These are phyloP conservation scores for Boletellus sp. DNA, from an alignment of 1,284 basidiomycete genomes.

Conservation along the genomic window DNA sequence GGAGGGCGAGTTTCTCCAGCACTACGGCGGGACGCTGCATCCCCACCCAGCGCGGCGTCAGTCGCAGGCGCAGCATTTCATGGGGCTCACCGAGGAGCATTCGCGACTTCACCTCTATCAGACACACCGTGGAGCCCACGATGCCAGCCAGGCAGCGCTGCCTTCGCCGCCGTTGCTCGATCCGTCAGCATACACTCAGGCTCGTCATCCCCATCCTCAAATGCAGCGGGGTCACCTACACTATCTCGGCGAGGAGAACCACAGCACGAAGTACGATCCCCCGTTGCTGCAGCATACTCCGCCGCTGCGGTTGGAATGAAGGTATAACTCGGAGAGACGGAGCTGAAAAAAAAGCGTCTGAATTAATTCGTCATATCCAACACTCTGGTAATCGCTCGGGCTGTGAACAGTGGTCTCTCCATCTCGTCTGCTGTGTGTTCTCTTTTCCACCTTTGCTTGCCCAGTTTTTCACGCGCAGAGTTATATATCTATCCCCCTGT, in stretches of 20 bases:
- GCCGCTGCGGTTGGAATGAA: conserved; percentile 35
- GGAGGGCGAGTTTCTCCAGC: conserved; percentile 35
- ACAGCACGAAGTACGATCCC: conserved; percentile 34
- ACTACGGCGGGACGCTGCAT: conserved; percentile 27
- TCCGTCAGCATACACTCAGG: conserved; percentile 27
- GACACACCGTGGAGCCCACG: conserved; percentile 35
- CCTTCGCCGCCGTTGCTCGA: conserved; percentile 34
- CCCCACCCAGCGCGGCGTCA: conserved; percentile 24
- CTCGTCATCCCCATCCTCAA: conserved; percentile 31
- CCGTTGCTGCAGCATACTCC: conserved; percentile 31
- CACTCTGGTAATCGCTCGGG: conserved; percentile 24
- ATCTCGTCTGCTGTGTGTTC: conserved; percentile 3
- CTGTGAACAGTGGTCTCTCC: conserved; percentile 30
- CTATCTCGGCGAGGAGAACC: conserved; percentile 32
- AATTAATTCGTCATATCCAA: conserved; percentile 27
- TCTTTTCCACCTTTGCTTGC: background rate
- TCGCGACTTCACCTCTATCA: conserved; percentile 34
- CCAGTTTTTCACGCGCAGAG: too few relatives aligned
- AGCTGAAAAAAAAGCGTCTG: too few relatives aligned
- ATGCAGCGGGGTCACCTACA: conserved; percentile 26
- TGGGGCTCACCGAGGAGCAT: conserved; percentile 26
- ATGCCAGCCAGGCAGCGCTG: conserved; percentile 21
- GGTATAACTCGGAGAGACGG: conserved; percentile 10
- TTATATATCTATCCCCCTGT: too few relatives aligned
- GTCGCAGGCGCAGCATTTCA: conserved; percentile 22